Conservation (phyloP, 148 eudicot species). For the Fagopyrum tataricum region DNA sequence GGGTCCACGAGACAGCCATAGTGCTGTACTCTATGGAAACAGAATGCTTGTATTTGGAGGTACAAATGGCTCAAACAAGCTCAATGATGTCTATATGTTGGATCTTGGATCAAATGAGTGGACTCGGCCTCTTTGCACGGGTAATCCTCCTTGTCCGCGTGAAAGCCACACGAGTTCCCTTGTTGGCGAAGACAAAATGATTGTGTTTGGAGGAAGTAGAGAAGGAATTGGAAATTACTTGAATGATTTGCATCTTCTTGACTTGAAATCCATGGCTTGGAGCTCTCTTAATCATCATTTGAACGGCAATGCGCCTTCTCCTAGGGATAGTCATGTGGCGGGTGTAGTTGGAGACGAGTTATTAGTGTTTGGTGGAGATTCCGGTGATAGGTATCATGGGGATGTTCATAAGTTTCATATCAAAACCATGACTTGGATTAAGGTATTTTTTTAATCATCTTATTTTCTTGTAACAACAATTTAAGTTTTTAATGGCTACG, state of each 20-base stretch:
- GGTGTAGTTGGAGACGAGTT: constrained; percentile 48
- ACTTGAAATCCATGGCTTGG: constrained; percentile 74
- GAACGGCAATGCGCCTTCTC: constrained; percentile 44
- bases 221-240: constrained; percentile 77
- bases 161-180: constrained; percentile 92
- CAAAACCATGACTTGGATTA: constrained; percentile 58
- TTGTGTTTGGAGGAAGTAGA: constrained; percentile 91
- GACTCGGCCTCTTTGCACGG: constrained; percentile 50
- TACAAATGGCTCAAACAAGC: constrained; percentile 72
- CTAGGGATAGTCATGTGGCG: constrained; percentile 80
- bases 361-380: constrained; percentile 79
- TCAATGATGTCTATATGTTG: constrained; percentile 62
- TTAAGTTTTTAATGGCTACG: not conserved
- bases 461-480: no score
- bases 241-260: constrained; percentile 73
- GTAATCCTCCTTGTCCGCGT: constrained; percentile 64
- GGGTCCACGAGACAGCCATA: constrained; percentile 90
- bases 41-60: constrained; percentile 82
- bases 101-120: constrained; percentile 61
- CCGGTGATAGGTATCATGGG: constrained; percentile 79
- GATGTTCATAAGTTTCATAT: constrained; percentile 60
- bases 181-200: constrained; percentile 44
- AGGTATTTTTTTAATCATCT: no score
- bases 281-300: constrained; percentile 31
- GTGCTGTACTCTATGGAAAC: constrained; percentile 46